These are phyloP conservation scores for Coemansia sp. DNA, from an alignment of 192 early-diverging fungal species.

Conservation along the genomic window DNA sequence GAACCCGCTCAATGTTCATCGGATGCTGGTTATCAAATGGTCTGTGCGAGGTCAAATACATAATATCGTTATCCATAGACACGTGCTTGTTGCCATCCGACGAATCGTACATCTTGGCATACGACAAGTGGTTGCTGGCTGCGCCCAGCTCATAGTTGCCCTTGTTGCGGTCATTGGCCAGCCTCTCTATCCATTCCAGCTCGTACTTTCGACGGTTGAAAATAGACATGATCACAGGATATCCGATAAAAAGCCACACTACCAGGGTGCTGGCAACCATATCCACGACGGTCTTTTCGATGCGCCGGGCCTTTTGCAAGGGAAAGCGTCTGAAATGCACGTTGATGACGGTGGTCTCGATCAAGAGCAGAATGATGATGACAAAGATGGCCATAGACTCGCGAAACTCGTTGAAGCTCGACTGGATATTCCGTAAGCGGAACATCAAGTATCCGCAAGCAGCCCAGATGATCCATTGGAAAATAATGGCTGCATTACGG, in stretches of 20 bases:
- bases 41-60: too few species aligned
- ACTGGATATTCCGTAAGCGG: conserved; percentile 46
- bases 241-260: conserved; percentile 30
- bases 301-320: conserved; percentile 18
- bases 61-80: too few species aligned
- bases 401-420: conserved; percentile 47
- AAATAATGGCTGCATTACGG: conserved; percentile 16
- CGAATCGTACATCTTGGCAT: conserved; percentile 17
- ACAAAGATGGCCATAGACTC: conserved; percentile 30
- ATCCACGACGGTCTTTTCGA: conserved; percentile 37
- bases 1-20: too few species aligned
- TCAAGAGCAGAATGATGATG: conserved; percentile 20
- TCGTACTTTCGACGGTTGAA: conserved; percentile 32
- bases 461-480: conserved; percentile 33
- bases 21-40: too few species aligned
- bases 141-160: conserved; percentile 19
- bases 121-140: conserved; percentile 17
- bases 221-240: conserved; percentile 31
- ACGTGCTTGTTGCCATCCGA: too few species aligned
- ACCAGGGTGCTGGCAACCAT: conserved; percentile 21
- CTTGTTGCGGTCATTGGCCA: conserved; percentile 36
- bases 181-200: conserved; percentile 30
- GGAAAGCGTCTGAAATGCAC: conserved; percentile 19
- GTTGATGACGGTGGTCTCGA: conserved; percentile 26
- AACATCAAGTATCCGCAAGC: conserved; percentile 25